Evolutionary conservation across 1,139 yeast species (phyloP).

Genomic region (Blastobotrys elegans): DNA sequence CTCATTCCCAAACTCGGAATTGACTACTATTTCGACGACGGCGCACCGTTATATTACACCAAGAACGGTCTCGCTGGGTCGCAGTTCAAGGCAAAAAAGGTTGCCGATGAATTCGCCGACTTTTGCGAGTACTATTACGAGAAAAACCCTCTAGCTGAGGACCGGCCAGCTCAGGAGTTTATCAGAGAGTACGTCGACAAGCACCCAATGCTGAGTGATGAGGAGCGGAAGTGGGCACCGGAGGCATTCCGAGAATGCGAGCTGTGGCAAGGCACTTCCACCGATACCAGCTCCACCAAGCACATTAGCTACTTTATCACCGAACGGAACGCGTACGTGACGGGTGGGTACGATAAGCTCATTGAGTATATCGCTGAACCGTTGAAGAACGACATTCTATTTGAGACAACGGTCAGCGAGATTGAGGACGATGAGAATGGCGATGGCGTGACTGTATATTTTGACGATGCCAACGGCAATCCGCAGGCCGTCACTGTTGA

Average conservation of each 20-base stretch:
- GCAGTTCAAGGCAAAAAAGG: constrained; percentile 47
- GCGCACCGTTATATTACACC: constrained; percentile 31
- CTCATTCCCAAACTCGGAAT: constrained; percentile 31
- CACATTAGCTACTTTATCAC: constrained; percentile 60
- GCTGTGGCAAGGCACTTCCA: constrained; percentile 72
- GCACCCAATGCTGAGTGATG: constrained; percentile 44
- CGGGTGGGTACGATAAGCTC: constrained; percentile 45
- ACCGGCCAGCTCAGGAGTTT: constrained; percentile 47
- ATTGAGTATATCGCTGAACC: constrained; percentile 41
- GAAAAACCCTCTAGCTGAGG: constrained; percentile 46
- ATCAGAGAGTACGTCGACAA: constrained; percentile 43
- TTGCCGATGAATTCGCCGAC: constrained; percentile 53
- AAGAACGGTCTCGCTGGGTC: constrained; percentile 27
- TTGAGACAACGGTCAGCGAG: constrained; percentile 43
- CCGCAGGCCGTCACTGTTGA: constrained; percentile 43
- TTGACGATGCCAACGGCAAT: constrained; percentile 63
- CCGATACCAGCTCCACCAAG: constrained; percentile 62
- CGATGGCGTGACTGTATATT: constrained; percentile 38
- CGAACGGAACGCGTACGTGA: constrained; percentile 68
- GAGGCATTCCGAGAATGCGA: constrained; percentile 56
- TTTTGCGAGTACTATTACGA: constrained; percentile 53
- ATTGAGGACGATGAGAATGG: constrained; percentile 35
- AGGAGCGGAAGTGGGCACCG: constrained; percentile 48
- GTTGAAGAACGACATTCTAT: constrained; percentile 40
- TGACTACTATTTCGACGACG: constrained; percentile 46